Percentiles rank a stretch among this genome's conserved stretches.
Conservation (phyloP, 2,329 filamentous ascomycete genomes). For the Tolypocladium sp. region DNA sequence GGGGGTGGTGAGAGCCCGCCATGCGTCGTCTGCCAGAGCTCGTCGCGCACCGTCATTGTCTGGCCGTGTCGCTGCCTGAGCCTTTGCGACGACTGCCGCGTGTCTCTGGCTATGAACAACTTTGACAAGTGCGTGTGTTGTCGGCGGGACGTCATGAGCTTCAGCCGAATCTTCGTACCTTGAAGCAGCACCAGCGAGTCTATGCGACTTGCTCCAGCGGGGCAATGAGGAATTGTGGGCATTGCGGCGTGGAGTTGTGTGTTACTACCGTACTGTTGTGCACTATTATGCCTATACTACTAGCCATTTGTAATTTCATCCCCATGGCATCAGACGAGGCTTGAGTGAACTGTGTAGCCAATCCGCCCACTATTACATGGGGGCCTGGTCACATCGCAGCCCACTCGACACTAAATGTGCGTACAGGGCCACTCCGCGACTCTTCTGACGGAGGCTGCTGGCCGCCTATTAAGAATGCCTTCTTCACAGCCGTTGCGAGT, state of each 20-base stretch:
- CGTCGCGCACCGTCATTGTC: slow-evolving; percentile 79
- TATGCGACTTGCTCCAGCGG: background rate
- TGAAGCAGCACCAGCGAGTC: slow-evolving; percentile 3
- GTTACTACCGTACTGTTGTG: background rate
- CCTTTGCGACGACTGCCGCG: slow-evolving; percentile 88
- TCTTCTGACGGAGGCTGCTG: slow-evolving; percentile 29
- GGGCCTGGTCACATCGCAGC: slow-evolving; percentile 65
- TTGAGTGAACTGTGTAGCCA: background rate
- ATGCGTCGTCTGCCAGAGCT: slow-evolving; percentile 87
- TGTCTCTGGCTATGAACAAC: slow-evolving; percentile 92
- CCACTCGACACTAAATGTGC: slow-evolving; percentile 86
- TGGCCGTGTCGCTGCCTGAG: slow-evolving; percentile 96
- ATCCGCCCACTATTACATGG: background rate
- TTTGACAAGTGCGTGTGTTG: slow-evolving; percentile 96
- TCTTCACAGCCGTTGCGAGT: slow-evolving; percentile 91
- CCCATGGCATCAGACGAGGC: background rate
- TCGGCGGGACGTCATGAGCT: slow-evolving; percentile 77
- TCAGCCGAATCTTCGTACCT: slow-evolving; percentile 86
- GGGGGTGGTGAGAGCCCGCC: slow-evolving; percentile 65
- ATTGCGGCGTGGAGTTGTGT: background rate
- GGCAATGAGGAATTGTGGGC: background rate
- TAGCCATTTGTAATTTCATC: background rate
- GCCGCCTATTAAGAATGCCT: slow-evolving; percentile 82
- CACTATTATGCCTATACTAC: background rate
- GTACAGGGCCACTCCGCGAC: slow-evolving; percentile 34